Evolutionary conservation across 192 early-diverging fungal species (phyloP).

Genomic region (Geranomyces variabilis): DNA sequence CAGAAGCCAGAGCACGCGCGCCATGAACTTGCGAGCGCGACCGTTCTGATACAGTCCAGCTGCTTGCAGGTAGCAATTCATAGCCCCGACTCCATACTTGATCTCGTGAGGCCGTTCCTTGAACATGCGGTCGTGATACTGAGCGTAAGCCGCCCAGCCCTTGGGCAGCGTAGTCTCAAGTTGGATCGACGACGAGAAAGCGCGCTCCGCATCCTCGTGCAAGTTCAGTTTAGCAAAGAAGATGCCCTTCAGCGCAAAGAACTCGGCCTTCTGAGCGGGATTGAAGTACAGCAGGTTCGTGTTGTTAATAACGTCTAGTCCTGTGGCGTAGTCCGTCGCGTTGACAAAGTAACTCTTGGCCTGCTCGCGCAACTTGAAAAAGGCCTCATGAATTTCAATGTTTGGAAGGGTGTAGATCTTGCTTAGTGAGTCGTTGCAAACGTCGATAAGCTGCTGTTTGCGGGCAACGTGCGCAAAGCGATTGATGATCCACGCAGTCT

Average conservation of each 20-base stretch:
- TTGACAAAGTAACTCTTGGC: constrained; percentile 97
- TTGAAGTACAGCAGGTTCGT: constrained; percentile 98
- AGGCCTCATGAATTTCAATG: constrained; percentile 99
- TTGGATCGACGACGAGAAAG: constrained; percentile 89
- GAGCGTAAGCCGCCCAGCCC: constrained; percentile 96
- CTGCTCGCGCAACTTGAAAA: constrained; percentile 92
- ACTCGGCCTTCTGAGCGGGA: constrained; percentile 91
- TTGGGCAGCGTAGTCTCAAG: constrained; percentile 86
- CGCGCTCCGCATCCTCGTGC: constrained; percentile 84
- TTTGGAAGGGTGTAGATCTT: constrained; percentile 99
- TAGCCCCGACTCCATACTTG: constrained; percentile 81
- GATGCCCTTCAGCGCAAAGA: constrained; percentile 94
- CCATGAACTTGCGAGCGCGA: constrained; percentile 86
- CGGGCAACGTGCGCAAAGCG: constrained; percentile 96
- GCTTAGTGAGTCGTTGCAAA: constrained; percentile 83
- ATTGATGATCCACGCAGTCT: constrained; percentile 99
- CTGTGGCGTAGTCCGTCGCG: constrained; percentile 83
- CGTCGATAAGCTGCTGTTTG: constrained; percentile 92
- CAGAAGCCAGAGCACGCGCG: constrained; percentile 93
- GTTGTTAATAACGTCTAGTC: constrained; percentile 98
- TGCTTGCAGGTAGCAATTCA: constrained; percentile 96
- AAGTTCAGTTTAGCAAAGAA: constrained; percentile 88
- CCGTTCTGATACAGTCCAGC: constrained; percentile 84
- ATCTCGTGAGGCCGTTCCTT: constrained; percentile 81
- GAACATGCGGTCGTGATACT: constrained; percentile 93